These are phyloP conservation scores for Fusarium globosum DNA, from an alignment of 2,329 filamentous ascomycete genomes.

Conservation along the genomic window DNA sequence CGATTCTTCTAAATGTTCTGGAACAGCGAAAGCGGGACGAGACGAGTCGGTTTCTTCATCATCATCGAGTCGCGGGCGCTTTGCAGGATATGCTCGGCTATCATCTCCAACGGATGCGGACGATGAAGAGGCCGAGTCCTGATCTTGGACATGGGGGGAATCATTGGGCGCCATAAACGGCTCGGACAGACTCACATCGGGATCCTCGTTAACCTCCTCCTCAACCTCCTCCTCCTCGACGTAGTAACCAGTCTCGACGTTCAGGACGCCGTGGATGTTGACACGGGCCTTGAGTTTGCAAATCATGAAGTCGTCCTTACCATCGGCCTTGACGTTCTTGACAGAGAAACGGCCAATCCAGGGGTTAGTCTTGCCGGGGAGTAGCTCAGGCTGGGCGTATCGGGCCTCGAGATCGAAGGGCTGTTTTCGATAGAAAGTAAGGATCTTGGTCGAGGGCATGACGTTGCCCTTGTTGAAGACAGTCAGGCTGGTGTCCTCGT, in stretches of 20 bases:
- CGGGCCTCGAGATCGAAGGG: constrained; percentile 95
- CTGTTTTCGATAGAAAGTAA: constrained; percentile 99
- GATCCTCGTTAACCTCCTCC: constrained; percentile 85
- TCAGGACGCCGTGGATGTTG: constrained; percentile 95
- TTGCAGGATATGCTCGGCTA: constrained; percentile 19
- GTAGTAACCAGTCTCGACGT: constrained; percentile 96
- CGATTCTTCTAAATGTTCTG: constrained; percentile 5
- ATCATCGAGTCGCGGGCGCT: constrained; percentile 37
- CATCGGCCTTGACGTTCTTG: constrained; percentile 94
- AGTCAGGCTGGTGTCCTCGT: constrained; percentile 96
- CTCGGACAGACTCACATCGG: constrained; percentile 71
- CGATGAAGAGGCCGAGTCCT: constrained; percentile 14
- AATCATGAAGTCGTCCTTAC: constrained; percentile 98
- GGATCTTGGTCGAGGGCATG: constrained; percentile 97
- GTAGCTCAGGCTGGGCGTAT: constrained; percentile 85
- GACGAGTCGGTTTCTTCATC: background rate
- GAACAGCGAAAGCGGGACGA: constrained; percentile 3
- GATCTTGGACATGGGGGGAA: background rate
- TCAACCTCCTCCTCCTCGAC: constrained; percentile 98
- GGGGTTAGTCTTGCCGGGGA: constrained; percentile 90
- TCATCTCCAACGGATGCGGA: constrained; percentile 33
- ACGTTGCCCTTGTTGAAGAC: constrained; percentile 98
- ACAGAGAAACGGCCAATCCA: constrained; percentile 99
- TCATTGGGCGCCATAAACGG: background rate
- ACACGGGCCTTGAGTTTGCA: constrained; percentile 99